A percentile compares a stretch with the other conserved stretches of the same genome.
These are phyloP conservation scores for Hericium alpestre DNA, from an alignment of 768 basidiomycete genomes.

Conservation along the genomic window DNA sequence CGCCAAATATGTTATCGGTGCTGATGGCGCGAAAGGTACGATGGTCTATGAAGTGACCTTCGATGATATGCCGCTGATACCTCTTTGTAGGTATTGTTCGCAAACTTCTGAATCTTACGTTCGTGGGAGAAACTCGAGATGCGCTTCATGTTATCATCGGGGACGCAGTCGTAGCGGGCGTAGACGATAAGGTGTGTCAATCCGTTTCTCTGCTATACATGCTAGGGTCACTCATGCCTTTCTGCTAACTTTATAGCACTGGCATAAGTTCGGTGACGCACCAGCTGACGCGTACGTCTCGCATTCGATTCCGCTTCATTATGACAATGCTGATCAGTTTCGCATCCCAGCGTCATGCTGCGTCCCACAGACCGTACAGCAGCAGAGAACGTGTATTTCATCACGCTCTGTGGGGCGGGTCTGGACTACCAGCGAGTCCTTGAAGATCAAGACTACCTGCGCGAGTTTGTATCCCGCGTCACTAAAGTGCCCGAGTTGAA, in stretches of 20 bases:
- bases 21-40: too few species aligned
- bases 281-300: background rate
- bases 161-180: background rate
- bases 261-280: background rate
- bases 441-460: background rate
- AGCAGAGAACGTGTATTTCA: background rate
- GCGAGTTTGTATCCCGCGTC: background rate
- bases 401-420: background rate
- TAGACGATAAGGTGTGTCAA: background rate
- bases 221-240: background rate
- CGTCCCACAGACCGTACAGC: background rate
- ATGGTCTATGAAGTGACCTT: too few species aligned
- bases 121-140: conserved; percentile 1
- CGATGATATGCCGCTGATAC: too few species aligned
- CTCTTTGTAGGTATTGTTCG: background rate
- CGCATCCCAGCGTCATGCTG: background rate
- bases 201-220: background rate
- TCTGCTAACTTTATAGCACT: background rate
- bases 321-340: background rate
- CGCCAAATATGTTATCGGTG: too few species aligned
- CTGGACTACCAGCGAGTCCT: background rate
- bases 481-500: background rate
- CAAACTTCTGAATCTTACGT: background rate
- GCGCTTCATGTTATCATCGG: background rate
- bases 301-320: background rate